phyloP scores from a whole-genome alignment of 225 moss, liverwort and hornwort species.

The Climacium dendroides region DNA sequence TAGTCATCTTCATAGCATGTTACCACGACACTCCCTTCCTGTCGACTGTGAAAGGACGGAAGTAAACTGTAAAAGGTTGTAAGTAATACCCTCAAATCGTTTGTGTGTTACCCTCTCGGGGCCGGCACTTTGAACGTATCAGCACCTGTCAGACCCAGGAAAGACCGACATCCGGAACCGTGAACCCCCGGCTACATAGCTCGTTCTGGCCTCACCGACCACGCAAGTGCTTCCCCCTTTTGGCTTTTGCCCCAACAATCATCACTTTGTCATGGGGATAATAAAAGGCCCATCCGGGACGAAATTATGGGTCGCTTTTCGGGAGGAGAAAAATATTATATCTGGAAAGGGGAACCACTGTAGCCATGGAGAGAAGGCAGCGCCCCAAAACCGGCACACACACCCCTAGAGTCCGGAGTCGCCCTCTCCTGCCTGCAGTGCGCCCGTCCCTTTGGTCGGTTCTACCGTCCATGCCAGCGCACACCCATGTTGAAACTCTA shows the following conservation, averaged over 20 bases:
- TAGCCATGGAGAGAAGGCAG: not conserved
- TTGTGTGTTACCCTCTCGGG: not conserved
- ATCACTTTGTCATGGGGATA: not conserved
- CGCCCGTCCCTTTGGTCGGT: not conserved
- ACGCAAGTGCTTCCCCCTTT: not conserved
- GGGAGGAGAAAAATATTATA: not conserved
- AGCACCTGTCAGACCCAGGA: not conserved
- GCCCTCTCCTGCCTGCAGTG: not conserved
- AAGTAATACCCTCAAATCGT: not conserved
- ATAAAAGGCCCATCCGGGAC: not conserved
- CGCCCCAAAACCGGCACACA: not conserved
- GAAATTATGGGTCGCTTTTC: not conserved
- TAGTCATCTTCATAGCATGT: not conserved
- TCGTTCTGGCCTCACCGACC: slow-evolving; percentile 17
- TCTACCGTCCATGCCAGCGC: not conserved
- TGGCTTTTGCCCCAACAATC: not conserved
- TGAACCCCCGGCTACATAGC: not conserved
- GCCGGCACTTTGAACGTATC: not conserved
- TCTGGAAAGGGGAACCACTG: not conserved
- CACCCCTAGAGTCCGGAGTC: not conserved
- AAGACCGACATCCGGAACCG: not conserved
- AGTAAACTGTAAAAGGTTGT: not conserved
- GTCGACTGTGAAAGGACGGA: not conserved
- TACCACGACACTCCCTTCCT: not conserved
- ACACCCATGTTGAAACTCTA: not conserved